Conservation (phyloP, 352 stramenopile species). For the Pythium angustatum region DNA sequence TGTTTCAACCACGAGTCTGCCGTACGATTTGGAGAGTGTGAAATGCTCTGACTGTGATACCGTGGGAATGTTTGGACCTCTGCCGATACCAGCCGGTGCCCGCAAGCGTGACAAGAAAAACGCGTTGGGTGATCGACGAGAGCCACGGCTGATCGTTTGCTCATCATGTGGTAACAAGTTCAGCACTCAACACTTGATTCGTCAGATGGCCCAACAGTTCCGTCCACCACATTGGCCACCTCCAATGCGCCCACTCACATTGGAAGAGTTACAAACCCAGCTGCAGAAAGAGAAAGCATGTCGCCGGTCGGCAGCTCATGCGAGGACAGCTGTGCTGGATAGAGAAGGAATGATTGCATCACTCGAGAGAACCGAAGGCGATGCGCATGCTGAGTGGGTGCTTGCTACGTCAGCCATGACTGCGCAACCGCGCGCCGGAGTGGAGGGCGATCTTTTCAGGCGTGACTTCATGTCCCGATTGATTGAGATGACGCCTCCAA, state of each 20-base stretch:
- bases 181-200: slow-evolving; percentile 19
- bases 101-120: neutral
- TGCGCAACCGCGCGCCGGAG: neutral
- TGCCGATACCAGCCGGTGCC: neutral
- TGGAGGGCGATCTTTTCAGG: slow-evolving; percentile 1
- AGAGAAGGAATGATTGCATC: neutral
- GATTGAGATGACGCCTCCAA: slow-evolving; percentile 20
- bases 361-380: neutral
- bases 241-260: slow-evolving; percentile 4
- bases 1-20: neutral
- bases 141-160: neutral
- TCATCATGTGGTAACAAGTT: neutral
- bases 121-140: neutral
- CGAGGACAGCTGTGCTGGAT: neutral
- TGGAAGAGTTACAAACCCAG: neutral
- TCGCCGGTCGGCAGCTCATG: neutral
- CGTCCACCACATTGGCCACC: slow-evolving; percentile 23
- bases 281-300: too few relatives aligned
- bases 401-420: neutral
- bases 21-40: neutral
- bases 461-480: slow-evolving; percentile 3
- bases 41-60: neutral
- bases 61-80: neutral
- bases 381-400: neutral
- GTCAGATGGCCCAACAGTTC: neutral